Conservation (phyloP, 1,284 basidiomycete genomes). For the Xerocomus minutiporus region DNA sequence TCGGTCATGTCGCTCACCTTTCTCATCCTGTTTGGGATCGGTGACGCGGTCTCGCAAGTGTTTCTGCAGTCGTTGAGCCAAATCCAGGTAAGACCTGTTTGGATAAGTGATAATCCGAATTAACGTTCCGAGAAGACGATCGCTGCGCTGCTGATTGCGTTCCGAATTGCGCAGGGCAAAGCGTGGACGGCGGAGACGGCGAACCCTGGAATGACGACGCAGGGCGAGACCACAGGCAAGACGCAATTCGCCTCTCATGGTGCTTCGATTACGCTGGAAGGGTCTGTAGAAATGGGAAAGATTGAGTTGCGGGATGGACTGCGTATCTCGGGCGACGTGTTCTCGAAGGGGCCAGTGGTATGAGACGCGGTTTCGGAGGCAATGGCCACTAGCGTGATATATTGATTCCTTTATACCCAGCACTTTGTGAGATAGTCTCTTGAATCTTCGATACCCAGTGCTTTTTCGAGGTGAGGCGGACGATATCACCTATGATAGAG, state of each 20-base stretch:
- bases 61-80: conserved; percentile 17
- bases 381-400: neutral
- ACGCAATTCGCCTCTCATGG: neutral
- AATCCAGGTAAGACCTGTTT: conserved; percentile 16
- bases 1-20: conserved; percentile 17
- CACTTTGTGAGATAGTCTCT: neutral
- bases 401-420: no score
- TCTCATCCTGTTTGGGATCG: conserved; percentile 15
- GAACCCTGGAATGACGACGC: conserved; percentile 1
- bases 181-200: conserved; percentile 19
- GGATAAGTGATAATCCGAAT: neutral
- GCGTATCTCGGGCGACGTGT: neutral
- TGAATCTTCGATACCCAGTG: no score
- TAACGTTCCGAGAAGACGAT: conserved; percentile 11
- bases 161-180: conserved; percentile 28
- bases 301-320: neutral
- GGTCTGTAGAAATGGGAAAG: neutral
- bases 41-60: conserved; percentile 13
- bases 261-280: neutral
- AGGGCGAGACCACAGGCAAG: neutral
- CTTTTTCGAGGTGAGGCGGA: no score
- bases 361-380: neutral
- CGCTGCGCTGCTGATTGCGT: conserved; percentile 22
- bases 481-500: no score
- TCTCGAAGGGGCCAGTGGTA: neutral